Base-by-base conservation (phyloP, 1,284 basidiomycete species). In the Rhodotorula sp. region DNA sequence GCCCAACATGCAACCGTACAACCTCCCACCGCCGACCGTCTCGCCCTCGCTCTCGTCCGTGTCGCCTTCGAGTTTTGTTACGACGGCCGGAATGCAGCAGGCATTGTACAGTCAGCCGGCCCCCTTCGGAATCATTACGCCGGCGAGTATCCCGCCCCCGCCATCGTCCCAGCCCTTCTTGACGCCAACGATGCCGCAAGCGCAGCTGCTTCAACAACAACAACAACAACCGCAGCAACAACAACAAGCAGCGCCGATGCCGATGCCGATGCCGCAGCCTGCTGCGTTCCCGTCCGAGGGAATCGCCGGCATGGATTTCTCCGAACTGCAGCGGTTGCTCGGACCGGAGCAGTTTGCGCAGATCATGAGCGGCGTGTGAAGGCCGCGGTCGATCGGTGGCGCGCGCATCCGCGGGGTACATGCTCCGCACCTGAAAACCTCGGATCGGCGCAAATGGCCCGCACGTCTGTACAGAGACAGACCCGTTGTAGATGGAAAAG, bases 291-390 rank as follows among this genome's bases (percentile, higher is more conserved):
- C 49, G 23, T 60, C 45, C 6, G 66, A 58, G 16, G 66, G 61
- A 6, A 65, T 67, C 49, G 66, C 55, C 16, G 68, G 66, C 26
- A 66, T 72, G 64, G 67, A 66, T 48, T 74, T 67, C 59, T 66
- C 58, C 21, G 69, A 74, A 64, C 56, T 74, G 57, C 62, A 74
- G 68, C 66, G 66, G 59, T 26, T 74, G 68, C 62, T 74, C 38
- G 66, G 68, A 34, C 57, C 72, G 26, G 67, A 74, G 48, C 67
- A 67, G 61, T 50, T 70, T 23, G 67, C 60, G 43, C 45, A 61
- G 45, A 67, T 73, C 60, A 61, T 73, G 63, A 52, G 72, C 23
- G 71, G 68, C 7, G 55, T 67, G 31, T 72, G 56, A 64, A 2
- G 14, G 48, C 31, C 21, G 19, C 15, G 19, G 47, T 31, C 6